Percentiles rank a stretch among this genome's conserved stretches.
These are phyloP conservation scores for Laguncularia racemosa DNA, from an alignment of 345 rosid genomes.

Conservation along the genomic window DNA sequence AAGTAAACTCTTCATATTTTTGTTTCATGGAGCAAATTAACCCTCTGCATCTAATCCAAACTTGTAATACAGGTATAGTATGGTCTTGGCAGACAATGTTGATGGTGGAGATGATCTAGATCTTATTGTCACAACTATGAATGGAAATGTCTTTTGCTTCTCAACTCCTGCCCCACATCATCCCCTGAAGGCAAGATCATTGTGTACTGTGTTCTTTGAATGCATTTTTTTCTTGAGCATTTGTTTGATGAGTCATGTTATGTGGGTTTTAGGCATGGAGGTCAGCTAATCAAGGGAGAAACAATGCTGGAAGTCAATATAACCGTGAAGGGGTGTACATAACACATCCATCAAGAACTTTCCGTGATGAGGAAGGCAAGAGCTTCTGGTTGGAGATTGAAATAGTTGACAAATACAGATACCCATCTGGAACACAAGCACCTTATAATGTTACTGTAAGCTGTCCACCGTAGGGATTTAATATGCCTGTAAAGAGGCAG, in stretches of 20 bases:
- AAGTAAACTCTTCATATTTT: conserved; percentile 25
- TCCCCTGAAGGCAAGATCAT: conserved; percentile 78
- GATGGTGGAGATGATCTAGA: conserved; percentile 99
- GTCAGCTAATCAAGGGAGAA: conserved; percentile 87
- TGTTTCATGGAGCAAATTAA: conserved; percentile 2
- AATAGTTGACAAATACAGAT: conserved; percentile 78
- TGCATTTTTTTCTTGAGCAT: too few species aligned
- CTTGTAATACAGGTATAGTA: conserved; percentile 63
- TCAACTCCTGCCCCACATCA: conserved; percentile 93
- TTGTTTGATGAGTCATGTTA: too few species aligned
- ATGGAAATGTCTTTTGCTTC: conserved; percentile 98
- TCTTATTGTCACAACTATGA: conserved; percentile 95
- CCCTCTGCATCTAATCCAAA: conserved; percentile 8
- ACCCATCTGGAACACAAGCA: conserved; percentile 84
- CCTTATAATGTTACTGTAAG: conserved; percentile 96
- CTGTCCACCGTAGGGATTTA: background rate
- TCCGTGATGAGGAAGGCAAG: conserved; percentile 99
- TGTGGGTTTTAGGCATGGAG: conserved; percentile 80
- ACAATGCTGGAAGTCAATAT: conserved; percentile 60
- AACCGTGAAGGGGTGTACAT: conserved; percentile 79
- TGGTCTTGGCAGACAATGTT: conserved; percentile 96
- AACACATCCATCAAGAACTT: conserved; percentile 81
- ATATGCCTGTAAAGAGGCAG: background rate
- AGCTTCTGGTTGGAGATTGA: conserved; percentile 95
- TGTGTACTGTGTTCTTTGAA: conserved; percentile 5